Evolutionary conservation across 2,329 filamentous ascomycete species (phyloP), one percentile per base, ranked within the genome.

Genomic region (Aureobasidium pullulans): DNA sequence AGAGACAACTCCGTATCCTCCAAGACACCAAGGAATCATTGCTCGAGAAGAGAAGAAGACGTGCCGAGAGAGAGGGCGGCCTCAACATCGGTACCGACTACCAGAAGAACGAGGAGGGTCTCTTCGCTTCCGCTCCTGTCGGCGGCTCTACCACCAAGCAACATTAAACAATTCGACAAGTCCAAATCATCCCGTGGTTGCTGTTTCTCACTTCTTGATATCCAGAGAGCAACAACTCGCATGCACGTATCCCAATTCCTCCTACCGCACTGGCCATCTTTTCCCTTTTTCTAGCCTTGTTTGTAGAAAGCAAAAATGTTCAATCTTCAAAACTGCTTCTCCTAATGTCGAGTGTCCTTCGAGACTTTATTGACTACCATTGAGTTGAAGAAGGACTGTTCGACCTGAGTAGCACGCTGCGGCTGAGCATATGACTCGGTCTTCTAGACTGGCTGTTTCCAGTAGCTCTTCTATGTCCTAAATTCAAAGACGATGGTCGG

Each of bases 11-110:
- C 66, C 83, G 84, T 65, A 82, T 91, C 63, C 79, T 99, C 61
- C 79, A 81, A 65, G 88, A 93, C 71, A 86, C 92, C 71, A 92
- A 91, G 79, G 81, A 88, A 66, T 75, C 81, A 59, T 81, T 99
- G 65, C 78, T 97, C 61, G 92, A 96, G 79, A 97, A 97, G 86
- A 82, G 94, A 72, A 86, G 86, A 73, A 81, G 90, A 75, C 86
- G 87, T 72, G 86, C 86, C 62, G 82, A 85, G 72, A 78, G 84
- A 60, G 84, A 88, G 70, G 82, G 72, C 68, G 64, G 60, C 29
- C 13, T 65, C 50, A 66, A 68, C 54, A 53, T 64, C 29, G 69
- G 69, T 43, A 67, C 63, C 31, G 62, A 64, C 43, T 66, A 62
- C 43, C 70, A 72, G 66, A 68, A 66, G 63, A 62, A 70, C 36